Base-by-base conservation (phyloP, 805 yeast species). In the Dipodascus geniculatus region DNA sequence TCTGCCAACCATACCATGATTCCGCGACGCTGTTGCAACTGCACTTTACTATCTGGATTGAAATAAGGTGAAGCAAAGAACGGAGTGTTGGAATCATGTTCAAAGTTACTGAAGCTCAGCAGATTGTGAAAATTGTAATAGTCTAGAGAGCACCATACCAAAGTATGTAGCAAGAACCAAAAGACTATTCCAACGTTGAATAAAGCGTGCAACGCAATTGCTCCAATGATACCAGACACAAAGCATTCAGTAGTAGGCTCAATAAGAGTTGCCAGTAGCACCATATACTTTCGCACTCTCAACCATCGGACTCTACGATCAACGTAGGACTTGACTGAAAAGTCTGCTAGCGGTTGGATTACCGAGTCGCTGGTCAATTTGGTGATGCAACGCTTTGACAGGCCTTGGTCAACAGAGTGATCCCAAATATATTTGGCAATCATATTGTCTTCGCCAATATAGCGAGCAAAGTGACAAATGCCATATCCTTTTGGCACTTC, bases 401-500 rank as follows among this genome's bases (percentile, higher is more conserved):
- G 48, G 35, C 74, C 73, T 22, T 55, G 60, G 50, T 80, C 80
- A n/a, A 38, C 44, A n/a, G 44, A 38, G 20, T 38, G 44, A 38
- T 38, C 44, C 96, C 96, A 88, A 19, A 88, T 64, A 0, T 88
- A 86, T 50, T 86, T 87, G 3, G 86, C 95, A 57, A 88, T 88
- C 95, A 87, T 85, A 66, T 88, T 88, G 66, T 88, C 96, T 65
- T 88, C 96, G 3, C 96, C 95, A 63, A 88, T 88, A 65, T 83
- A 88, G 54, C 81, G 72, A 4, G 95, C 81, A 66, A 89, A 88
- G 55, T 80, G 79, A 51, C 81, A 74, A 48, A 88, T 72, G 0
- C 91, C 85, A 17, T 54, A 56, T 17, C 66, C 68, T 3, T 51
- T 48, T 1, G 52, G 52, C 0, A 56, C 51, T 2, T 48, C 51